Base-by-base conservation (phyloP, 331 rosid species). In the Malus hybrid region DNA sequence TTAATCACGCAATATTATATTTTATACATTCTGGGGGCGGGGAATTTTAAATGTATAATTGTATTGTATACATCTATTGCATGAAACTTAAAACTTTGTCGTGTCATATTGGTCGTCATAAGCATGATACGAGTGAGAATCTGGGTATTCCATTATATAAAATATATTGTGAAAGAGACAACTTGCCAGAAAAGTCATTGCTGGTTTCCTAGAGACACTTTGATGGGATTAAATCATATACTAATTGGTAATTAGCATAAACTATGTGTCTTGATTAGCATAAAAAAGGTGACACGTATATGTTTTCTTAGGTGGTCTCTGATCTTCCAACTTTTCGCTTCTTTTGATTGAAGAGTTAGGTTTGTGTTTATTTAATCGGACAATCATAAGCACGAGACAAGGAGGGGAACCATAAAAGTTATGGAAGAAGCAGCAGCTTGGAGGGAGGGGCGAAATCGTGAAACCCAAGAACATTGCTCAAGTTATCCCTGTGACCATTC, bases 131-230 rank as follows among this genome's bases (percentile, higher is more conserved):
- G 65, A 68, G 68, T 27, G 74, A 13, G 67, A 39, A 55, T 27
- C 62, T 29, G 57, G 46, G 64, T 48, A 18, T 34, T 74, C 59
- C 60, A n/a, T 33, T 69, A 27, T 12, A 20, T 54, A 46, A 33
- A 18, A 44, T 34, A 52, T 15, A 10, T 28, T 61, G 52, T 20
- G 50, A 70, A 22, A 70, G 78, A 15, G 73, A 75, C 76, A 83
- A 32, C 73, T 71, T 50, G 52, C 79, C 80, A 66, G 75, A 71
- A 79, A 66, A 59, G 77, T 73, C 36, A 29, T 76, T 48, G 83
- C 68, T 66, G 76, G 70, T 29, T 71, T 83, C 36, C 20, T 16
- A 61, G 73, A 67, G 46, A 39, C 46, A 39, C 46, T 39, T 39
- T 39, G 12, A 39, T 10, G 46, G 59, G 73, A 71, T 65, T 50